These are phyloP conservation scores for Daldinia loculata DNA, from an alignment of 495 filamentous ascomycete genomes.

Conservation along the genomic window DNA sequence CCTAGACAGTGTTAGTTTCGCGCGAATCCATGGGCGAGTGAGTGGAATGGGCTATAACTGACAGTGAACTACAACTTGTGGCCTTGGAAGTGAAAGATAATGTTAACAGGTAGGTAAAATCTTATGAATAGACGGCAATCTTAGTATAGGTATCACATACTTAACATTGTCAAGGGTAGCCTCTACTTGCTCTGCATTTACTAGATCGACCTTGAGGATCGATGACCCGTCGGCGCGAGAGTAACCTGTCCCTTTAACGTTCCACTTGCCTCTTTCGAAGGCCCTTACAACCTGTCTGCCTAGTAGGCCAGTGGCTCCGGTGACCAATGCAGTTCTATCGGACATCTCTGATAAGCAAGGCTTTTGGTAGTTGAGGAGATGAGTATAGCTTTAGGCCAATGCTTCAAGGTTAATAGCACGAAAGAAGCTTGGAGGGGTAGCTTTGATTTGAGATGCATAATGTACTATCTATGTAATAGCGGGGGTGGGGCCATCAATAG, in stretches of 20 bases:
- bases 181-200: slow-evolving; percentile 67
- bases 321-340: slow-evolving; percentile 72
- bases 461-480: slow-evolving; percentile 24
- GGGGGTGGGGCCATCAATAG: slow-evolving; percentile 23
- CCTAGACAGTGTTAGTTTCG: slow-evolving; percentile 55
- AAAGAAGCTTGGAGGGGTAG: slow-evolving; percentile 22
- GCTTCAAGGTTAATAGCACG: neutral
- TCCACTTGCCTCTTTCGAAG: slow-evolving; percentile 75
- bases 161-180: slow-evolving; percentile 68
- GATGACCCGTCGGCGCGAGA: slow-evolving; percentile 75
- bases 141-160: slow-evolving; percentile 51
- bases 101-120: neutral
- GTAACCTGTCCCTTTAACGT: slow-evolving; percentile 81
- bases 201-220: slow-evolving; percentile 80
- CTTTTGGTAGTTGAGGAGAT: neutral
- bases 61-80: slow-evolving; percentile 87
- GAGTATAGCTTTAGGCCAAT: neutral
- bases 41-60: slow-evolving; percentile 36
- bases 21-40: neutral
- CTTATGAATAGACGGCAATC: neutral
- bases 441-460: neutral
- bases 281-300: slow-evolving; percentile 81
- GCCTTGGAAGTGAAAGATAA: slow-evolving; percentile 57
- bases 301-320: slow-evolving; percentile 85
- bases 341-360: slow-evolving; percentile 36